phyloP scores from a whole-genome alignment of 1,284 basidiomycete species.

The Cutaneotrichosporon dermatis region DNA sequence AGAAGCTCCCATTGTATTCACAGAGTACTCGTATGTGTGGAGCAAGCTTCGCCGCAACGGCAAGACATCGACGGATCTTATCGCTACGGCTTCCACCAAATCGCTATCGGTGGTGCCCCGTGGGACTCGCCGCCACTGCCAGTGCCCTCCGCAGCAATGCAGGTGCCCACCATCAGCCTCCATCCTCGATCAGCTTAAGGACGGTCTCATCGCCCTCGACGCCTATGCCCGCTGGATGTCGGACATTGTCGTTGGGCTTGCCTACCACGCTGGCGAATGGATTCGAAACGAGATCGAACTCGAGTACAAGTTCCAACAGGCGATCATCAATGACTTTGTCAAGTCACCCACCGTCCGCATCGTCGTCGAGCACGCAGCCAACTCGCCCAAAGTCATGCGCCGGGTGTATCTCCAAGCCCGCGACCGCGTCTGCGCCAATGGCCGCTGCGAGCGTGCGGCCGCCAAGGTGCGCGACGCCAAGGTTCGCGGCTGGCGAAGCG shows the following conservation, averaged over 20 bases:
- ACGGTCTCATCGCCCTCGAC: background rate
- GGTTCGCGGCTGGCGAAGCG: background rate
- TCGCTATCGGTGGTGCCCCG: background rate
- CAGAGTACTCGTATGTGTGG: constrained; percentile 5
- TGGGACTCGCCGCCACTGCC: background rate
- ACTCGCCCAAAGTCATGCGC: background rate
- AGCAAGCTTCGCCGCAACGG: background rate
- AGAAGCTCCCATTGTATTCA: background rate
- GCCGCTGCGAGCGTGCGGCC: constrained; percentile 2
- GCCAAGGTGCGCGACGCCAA: background rate
- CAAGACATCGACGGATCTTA: background rate
- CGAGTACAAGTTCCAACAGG: background rate
- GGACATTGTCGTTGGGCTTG: background rate
- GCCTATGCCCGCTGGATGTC: constrained; percentile 5
- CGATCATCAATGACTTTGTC: background rate
- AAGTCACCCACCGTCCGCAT: background rate
- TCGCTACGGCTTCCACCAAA: background rate
- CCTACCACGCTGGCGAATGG: background rate
- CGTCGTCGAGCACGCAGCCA: background rate
- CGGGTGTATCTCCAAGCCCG: background rate
- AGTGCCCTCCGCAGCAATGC: background rate
- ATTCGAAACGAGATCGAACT: background rate
- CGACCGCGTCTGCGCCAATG: constrained; percentile 6
- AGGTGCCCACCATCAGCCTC: background rate
- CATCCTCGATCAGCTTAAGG: background rate